phyloP scores from a whole-genome alignment of 345 rosid species.

The Conringia planisiliqua region DNA sequence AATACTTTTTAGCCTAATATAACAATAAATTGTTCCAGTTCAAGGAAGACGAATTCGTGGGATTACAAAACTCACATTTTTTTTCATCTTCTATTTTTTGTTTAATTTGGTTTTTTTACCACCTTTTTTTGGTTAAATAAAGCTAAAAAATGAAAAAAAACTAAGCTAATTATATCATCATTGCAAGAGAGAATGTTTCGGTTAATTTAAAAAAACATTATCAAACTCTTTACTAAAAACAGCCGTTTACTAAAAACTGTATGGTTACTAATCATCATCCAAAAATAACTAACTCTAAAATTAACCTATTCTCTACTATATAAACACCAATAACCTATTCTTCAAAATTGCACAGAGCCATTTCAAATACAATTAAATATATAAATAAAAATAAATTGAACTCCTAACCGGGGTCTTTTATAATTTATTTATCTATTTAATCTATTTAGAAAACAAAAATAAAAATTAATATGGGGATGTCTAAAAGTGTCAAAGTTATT shows the following conservation, averaged over 20 bases:
- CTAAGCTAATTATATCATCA: neutral
- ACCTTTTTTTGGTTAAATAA: neutral
- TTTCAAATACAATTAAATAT: neutral
- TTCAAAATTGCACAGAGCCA: constrained; percentile 2
- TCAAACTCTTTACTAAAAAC: neutral
- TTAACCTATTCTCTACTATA: neutral
- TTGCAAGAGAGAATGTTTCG: neutral
- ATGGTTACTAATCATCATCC: neutral
- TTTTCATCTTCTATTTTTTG: neutral
- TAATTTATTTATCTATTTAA: constrained; percentile 3
- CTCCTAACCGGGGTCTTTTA: neutral
- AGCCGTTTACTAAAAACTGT: neutral
- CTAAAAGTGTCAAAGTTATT: neutral
- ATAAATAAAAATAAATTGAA: neutral
- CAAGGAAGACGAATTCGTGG: neutral
- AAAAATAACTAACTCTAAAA: neutral
- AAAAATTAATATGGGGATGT: constrained; percentile 19
- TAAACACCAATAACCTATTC: neutral
- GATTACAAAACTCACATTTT: too few species aligned
- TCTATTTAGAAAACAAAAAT: neutral
- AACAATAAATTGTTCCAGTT: neutral
- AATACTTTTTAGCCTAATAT: neutral
- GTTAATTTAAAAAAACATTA: neutral
- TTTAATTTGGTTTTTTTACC: neutral
- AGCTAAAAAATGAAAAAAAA: too few species aligned